These are phyloP conservation scores for Microcos paniculata DNA, from an alignment of 345 rosid genomes.

Conservation along the genomic window DNA sequence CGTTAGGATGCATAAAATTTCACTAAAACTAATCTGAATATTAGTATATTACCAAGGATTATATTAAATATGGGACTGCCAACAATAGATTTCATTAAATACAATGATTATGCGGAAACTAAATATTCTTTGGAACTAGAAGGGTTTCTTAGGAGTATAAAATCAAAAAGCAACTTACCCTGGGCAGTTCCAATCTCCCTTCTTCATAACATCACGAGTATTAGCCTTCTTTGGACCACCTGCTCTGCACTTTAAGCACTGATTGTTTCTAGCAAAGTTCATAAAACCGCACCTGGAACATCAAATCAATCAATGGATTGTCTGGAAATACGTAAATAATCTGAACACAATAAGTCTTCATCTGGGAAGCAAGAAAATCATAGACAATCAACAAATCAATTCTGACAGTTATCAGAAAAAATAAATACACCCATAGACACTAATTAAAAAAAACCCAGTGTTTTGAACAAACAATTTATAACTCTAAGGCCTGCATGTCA, in stretches of 20 bases:
- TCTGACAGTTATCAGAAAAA: not conserved
- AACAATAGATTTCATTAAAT: not conserved
- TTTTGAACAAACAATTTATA: not conserved
- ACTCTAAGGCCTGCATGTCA: not conserved
- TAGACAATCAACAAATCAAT: not conserved
- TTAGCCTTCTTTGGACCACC: conserved; percentile 32
- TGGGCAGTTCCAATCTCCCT: conserved; percentile 82
- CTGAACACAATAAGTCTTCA: not conserved
- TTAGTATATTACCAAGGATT: not conserved
- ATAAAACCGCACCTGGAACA: conserved; percentile 51
- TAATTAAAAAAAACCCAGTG: not conserved
- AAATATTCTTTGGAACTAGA: not conserved
- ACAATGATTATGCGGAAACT: not conserved
- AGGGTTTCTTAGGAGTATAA: not conserved
- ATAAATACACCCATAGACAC: not conserved
- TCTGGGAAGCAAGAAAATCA: not conserved
- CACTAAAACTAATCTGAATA: not conserved
- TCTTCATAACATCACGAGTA: conserved; percentile 29
- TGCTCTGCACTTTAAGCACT: conserved; percentile 46
- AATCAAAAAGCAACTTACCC: conserved; percentile 41
- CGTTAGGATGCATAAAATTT: not conserved
- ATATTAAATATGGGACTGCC: not conserved
- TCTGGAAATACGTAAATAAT: not conserved
- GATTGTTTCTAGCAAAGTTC: conserved; percentile 45
- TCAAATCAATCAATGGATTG: not conserved